Evolutionary conservation across 306 rosid species (phyloP), one percentile per base, ranked within the genome.

Genomic region (Cucurbita moschata): DNA sequence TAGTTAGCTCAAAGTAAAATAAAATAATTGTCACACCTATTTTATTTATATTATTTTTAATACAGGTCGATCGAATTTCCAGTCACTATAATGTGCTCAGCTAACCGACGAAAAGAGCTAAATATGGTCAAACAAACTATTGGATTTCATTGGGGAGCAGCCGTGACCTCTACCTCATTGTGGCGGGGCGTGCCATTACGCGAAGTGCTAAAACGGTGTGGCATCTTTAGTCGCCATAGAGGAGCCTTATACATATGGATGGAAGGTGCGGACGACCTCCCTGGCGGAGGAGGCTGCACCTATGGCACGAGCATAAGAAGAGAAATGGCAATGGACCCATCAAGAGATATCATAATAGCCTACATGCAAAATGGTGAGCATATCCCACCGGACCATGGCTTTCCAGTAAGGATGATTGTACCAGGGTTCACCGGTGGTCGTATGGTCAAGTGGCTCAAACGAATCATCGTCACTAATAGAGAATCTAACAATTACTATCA

Each of bases 371-470:
- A 92, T 86, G 90, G 94, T 0, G 92, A 85, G 52, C 74, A 2
- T 13, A 50, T 92, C 46, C 9, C 84, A 1, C 97, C 97, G 2
- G 94, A 92, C 83, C 96, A 92, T 26, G 97, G 96, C 0, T 92
- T 92, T 52, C 97, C 97, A 10, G 79, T 89, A 21, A 70, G 97
- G 69, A 60, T 92, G 70, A 89, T 92, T 49, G 77, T 92, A 3
- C 97, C 97, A 0, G 96, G 96, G 2, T 92, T 82, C 62, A 89
- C 87, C 0, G 97, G 90, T 0, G 97, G 97, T 0, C 86, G 96
- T 7, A 89, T 89, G 96, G 94, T 92, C 15, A 92, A 92, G 73
- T 89, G 97, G 97, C 77, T 92, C 55, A 92, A 92, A 30, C 87
- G 94, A 5, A 92, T 92, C 66, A 8, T 89, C 8, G 92, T 92